These are phyloP conservation scores for Sutorius eximius DNA, from an alignment of 1,284 basidiomycete genomes.

Conservation along the genomic window DNA sequence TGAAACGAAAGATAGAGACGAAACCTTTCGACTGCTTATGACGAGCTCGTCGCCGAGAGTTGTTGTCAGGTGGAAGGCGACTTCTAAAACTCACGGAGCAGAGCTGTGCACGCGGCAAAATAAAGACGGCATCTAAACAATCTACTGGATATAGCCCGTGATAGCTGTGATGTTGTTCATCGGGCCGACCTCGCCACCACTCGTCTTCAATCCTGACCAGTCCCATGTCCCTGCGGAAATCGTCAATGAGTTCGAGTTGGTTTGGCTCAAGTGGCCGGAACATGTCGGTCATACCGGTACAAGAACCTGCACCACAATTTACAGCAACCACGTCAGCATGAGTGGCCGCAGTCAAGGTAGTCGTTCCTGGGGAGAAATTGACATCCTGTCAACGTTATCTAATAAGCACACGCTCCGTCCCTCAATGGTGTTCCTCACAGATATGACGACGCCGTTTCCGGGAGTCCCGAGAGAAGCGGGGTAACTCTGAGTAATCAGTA, in stretches of 20 bases:
- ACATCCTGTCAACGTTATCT: background rate
- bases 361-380: conserved; percentile 1
- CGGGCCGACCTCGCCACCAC: background rate
- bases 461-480: background rate
- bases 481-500: conserved; percentile 1
- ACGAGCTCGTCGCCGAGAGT: background rate
- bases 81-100: background rate
- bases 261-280: background rate
- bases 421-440: background rate
- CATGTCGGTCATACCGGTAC: background rate
- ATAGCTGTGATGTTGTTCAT: conserved; percentile 1
- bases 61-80: background rate
- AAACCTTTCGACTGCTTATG: background rate
- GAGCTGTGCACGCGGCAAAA: background rate
- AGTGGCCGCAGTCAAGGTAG: background rate
- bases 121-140: background rate
- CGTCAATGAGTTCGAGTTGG: background rate
- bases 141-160: background rate
- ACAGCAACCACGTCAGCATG: background rate
- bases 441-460: background rate
- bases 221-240: background rate
- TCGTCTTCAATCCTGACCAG: background rate
- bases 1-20: background rate
- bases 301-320: conserved; percentile 1
- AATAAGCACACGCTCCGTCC: background rate